Percentiles rank a stretch among this genome's conserved stretches.
These are phyloP conservation scores for Solanum neorickii DNA, from an alignment of 257 asterid species.

Conservation along the genomic window DNA sequence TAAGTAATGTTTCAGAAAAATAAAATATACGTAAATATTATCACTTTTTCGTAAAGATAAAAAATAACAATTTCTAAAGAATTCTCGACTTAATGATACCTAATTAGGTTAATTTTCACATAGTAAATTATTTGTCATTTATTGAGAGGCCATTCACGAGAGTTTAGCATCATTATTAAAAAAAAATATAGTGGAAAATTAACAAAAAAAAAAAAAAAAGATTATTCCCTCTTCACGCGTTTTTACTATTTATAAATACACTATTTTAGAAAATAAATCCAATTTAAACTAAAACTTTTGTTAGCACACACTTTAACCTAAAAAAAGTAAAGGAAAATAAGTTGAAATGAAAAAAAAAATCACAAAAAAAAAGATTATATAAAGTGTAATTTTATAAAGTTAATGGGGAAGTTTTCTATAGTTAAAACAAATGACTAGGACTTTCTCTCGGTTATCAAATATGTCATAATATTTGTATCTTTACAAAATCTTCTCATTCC, in stretches of 20 bases:
- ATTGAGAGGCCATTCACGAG: neutral
- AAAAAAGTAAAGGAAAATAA: neutral
- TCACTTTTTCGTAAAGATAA: fast-evolving
- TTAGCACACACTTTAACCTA: neutral
- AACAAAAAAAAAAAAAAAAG: neutral
- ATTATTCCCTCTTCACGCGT: neutral
- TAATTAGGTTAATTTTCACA: neutral
- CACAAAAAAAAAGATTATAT: neutral
- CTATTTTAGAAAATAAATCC: neutral
- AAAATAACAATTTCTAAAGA: fast-evolving
- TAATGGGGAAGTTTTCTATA: neutral
- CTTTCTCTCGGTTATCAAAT: neutral
- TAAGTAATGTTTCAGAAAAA: no score
- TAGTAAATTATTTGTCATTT: neutral
- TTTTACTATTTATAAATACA: neutral
- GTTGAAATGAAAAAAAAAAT: neutral
- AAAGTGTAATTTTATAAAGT: neutral
- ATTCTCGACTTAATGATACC: neutral
- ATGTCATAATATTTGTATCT: neutral
- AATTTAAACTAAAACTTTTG: neutral
- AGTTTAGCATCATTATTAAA: neutral
- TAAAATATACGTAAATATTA: neutral
- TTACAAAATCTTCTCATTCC: neutral
- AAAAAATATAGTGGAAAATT: neutral
- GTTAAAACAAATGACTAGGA: neutral